Evolutionary conservation across 139 green algal genomes (phyloP), one percentile per base, ranked within the genome.

Genomic region (Diplosphaera chodatii): DNA sequence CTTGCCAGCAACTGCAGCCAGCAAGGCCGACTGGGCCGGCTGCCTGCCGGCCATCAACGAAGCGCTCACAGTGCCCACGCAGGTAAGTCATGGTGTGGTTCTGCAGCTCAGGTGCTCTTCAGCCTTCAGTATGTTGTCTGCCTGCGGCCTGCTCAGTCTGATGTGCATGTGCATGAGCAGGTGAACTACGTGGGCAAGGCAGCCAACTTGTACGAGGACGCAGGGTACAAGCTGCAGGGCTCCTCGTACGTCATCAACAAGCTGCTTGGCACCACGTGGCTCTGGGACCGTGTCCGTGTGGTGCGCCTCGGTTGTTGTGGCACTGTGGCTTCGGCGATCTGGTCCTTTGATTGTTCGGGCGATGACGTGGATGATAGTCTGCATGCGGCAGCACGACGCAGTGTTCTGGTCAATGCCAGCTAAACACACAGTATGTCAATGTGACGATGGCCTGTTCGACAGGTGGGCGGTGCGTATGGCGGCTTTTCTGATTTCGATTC

Each of bases 141-240:
- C 37, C 13, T 48, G 37, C 10, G 37, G 37, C n/a, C n/a, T n/a
- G n/a, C n/a, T n/a, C n/a, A n/a, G n/a, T 59, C 67, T 34, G 13
- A n/a, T 40, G 21, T 55, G 31, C 31, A 28, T 40, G 22, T 40
- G 64, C 30, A 28, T 66, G 59, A 18, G 63, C 91, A 98, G 90
- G 95, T 99, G 18, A 98, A 97, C 87, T 99, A 99, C 68, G 95
- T 99, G n/a, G 93, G 89, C 76, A 99, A 99, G 86, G 91, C 77
- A 5, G 92, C 80, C 77, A 98, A 99, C 83, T 79, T 99, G 82
- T 99, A 97, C 80, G 66, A 83, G 55, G 90, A 98, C 59, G 86
- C 83, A 1, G 94, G 90, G 69, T 98, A 99, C 85, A 56, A 97
- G 80, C 86, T 98, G 41, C 71, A 78, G 29, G 95, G 95, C 27